A percentile compares a stretch with the other conserved stretches of the same genome.
phyloP scores from a whole-genome alignment of 345 rosid genomes.

The Aquilaria yunnanensis region DNA sequence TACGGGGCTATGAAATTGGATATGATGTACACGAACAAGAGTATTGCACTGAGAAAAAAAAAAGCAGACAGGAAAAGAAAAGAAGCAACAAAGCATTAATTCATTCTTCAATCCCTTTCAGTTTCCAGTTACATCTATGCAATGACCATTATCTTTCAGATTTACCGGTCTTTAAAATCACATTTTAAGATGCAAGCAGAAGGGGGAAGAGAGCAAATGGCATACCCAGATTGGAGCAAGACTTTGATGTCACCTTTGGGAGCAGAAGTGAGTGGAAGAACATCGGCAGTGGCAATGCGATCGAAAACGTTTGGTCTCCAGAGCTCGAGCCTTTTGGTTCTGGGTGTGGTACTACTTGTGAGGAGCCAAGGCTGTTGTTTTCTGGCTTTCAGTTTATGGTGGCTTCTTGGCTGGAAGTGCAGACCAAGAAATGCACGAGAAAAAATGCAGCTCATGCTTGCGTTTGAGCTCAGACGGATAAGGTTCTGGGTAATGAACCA shows the following conservation, averaged over 20 bases:
- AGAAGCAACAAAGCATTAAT: background rate
- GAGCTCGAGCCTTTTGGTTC: background rate
- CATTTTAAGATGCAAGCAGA: background rate
- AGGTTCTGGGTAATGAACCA: too few relatives aligned
- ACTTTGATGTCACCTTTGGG: constrained; percentile 24
- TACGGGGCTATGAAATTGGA: constrained; percentile 35
- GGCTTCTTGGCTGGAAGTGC: constrained; percentile 6
- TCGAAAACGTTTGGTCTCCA: constrained; percentile 12
- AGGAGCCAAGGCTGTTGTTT: background rate
- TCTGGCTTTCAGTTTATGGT: background rate
- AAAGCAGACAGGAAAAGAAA: background rate
- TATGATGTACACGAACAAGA: constrained; percentile 26
- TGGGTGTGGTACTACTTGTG: background rate
- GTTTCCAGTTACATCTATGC: too few relatives aligned
- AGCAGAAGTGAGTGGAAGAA: constrained; percentile 12
- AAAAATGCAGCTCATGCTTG: constrained; percentile 9
- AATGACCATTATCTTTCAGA: too few relatives aligned
- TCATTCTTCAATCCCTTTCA: background rate
- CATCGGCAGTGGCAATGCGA: constrained; percentile 15
- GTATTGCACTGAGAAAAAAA: constrained; percentile 25
- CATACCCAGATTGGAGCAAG: constrained; percentile 34
- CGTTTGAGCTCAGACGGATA: too few relatives aligned
- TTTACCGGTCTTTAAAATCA: too few relatives aligned
- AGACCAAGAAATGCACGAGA: constrained; percentile 6
- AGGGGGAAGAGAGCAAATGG: background rate